Evolutionary conservation across 176 grass and related monocot species (phyloP).

Genomic region (Tillandsia leiboldiana): DNA sequence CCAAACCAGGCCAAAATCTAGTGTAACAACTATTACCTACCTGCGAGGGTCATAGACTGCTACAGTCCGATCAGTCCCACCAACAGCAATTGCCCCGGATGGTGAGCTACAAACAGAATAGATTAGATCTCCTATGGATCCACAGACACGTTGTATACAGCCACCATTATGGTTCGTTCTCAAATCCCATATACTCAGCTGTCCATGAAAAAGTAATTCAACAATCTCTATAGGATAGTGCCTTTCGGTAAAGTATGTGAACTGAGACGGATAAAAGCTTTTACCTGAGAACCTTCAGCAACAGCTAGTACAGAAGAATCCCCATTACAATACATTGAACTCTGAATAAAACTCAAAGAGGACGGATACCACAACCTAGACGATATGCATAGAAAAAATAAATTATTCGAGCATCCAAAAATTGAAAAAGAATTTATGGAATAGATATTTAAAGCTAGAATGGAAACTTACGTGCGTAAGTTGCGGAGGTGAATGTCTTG

Average conservation of each 20-base stretch:
- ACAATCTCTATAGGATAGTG: background rate
- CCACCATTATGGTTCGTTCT: conserved; percentile 83
- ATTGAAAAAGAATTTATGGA: background rate
- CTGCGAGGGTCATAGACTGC: conserved; percentile 75
- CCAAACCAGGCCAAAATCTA: background rate
- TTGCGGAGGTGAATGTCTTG: conserved; percentile 89
- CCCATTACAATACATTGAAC: conserved; percentile 37
- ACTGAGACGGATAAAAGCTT: conserved; percentile 6
- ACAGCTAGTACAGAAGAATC: conserved; percentile 49
- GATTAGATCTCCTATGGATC: conserved; percentile 52
- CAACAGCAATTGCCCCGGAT: conserved; percentile 49
- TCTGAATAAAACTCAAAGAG: conserved; percentile 56
- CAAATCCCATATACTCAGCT: conserved; percentile 89
- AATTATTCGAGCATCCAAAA: background rate
- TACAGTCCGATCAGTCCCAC: conserved; percentile 74
- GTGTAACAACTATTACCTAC: conserved; percentile 20
- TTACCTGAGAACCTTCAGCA: conserved; percentile 92
- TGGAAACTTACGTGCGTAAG: conserved; percentile 56
- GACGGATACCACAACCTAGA: conserved; percentile 83
- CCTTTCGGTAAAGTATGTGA: conserved; percentile 1
- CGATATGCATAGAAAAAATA: background rate
- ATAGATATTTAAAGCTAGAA: background rate
- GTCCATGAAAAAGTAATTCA: conserved; percentile 10
- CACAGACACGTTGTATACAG: conserved; percentile 53
- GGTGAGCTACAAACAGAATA: conserved; percentile 58